Evolutionary conservation across 805 yeast genomes (phyloP).

Genomic region (Spathaspora arborariae): DNA sequence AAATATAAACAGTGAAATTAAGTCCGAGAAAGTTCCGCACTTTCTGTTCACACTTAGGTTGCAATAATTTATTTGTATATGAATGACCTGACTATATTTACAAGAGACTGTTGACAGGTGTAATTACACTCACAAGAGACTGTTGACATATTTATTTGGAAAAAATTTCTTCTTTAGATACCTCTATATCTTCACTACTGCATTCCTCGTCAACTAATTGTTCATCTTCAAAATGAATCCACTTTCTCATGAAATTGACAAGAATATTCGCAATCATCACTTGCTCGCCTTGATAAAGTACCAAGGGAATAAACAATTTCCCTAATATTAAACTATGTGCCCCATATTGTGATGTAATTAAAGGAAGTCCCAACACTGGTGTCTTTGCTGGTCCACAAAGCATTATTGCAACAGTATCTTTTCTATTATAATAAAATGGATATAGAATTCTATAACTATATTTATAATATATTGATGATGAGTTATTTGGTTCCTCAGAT

Average conservation of each 20-base stretch:
- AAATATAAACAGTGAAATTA: too few relatives aligned
- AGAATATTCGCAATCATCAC: slow-evolving; percentile 76
- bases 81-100: too few relatives aligned
- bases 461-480: slow-evolving; percentile 42
- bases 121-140: too few relatives aligned
- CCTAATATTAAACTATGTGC: slow-evolving; percentile 58
- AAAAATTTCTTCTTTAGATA: too few relatives aligned
- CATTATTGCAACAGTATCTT: slow-evolving; percentile 76
- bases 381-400: slow-evolving; percentile 92
- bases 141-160: too few relatives aligned
- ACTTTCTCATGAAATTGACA: slow-evolving; percentile 60
- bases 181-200: too few relatives aligned
- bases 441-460: slow-evolving; percentile 40
- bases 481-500: slow-evolving; percentile 44
- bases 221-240: slow-evolving; percentile 50
- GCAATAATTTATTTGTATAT: too few relatives aligned
- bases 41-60: too few relatives aligned
- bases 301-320: slow-evolving; percentile 72
- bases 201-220: slow-evolving; percentile 11
- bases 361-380: slow-evolving; percentile 85
- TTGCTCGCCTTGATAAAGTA: slow-evolving; percentile 83
- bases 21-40: too few relatives aligned
- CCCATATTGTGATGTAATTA: slow-evolving; percentile 77
- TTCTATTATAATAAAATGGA: slow-evolving; percentile 68
- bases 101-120: too few relatives aligned